Conservation (phyloP, 2,329 filamentous ascomycete species). For the Monilinia polystroma region DNA sequence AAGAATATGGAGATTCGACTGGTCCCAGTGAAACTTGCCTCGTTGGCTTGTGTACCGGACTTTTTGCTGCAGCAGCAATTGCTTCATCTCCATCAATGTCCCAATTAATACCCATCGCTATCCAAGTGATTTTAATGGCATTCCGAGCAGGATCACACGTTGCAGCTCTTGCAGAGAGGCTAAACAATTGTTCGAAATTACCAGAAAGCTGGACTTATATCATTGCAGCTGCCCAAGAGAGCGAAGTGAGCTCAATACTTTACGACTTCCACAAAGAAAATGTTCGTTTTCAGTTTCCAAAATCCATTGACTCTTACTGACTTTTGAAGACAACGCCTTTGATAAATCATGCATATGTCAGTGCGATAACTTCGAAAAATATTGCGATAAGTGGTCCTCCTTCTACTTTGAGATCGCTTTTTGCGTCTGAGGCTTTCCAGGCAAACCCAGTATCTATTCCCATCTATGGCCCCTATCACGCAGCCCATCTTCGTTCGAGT, state of each 20-base stretch:
- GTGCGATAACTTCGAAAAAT: slow-evolving; percentile 20
- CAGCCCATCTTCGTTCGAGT: slow-evolving; percentile 36
- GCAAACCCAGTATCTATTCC: slow-evolving; percentile 26
- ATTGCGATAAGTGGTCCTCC: slow-evolving; percentile 24
- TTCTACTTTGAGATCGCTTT: slow-evolving; percentile 18
- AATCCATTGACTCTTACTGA: slow-evolving; percentile 4
- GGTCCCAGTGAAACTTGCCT: slow-evolving; percentile 21
- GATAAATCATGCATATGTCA: slow-evolving; percentile 38
- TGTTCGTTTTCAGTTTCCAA: slow-evolving; percentile 40
- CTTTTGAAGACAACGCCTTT: slow-evolving; percentile 45
- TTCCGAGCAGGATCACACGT: slow-evolving; percentile 20
- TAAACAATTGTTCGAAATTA: slow-evolving; percentile 39
- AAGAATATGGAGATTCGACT: slow-evolving; percentile 19
- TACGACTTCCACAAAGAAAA: slow-evolving; percentile 57
- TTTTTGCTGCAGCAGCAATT: slow-evolving; percentile 23
- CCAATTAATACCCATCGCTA: slow-evolving; percentile 21
- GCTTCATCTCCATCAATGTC: slow-evolving; percentile 22
- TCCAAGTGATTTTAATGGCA: slow-evolving; percentile 22
- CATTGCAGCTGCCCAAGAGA: slow-evolving; percentile 55
- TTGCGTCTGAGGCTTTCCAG: slow-evolving; percentile 19
- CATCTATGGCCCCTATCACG: slow-evolving; percentile 38
- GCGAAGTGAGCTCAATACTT: slow-evolving; percentile 51
- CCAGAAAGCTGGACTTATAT: slow-evolving; percentile 67
- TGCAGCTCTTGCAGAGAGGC: slow-evolving; percentile 27
- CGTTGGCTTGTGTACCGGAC: slow-evolving; percentile 21